These are phyloP conservation scores for Calocera viscosa DNA, from an alignment of 768 basidiomycete genomes.

Conservation along the genomic window DNA sequence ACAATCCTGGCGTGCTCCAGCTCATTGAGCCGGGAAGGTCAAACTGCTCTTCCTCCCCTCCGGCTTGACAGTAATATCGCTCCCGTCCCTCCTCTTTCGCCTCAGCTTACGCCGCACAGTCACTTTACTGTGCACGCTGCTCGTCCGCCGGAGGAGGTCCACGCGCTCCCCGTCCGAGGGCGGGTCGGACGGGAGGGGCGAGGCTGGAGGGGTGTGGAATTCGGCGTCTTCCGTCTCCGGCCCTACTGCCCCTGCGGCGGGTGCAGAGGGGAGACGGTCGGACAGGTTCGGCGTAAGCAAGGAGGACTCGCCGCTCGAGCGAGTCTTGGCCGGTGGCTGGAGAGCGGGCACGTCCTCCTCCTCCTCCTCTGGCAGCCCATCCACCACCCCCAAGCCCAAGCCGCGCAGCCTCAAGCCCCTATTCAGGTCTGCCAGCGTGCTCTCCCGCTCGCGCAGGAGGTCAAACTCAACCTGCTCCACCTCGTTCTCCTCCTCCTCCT, in stretches of 20 bases:
- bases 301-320: neutral
- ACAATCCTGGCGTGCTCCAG: neutral
- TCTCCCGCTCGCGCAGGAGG: neutral
- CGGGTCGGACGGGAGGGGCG: neutral
- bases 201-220: neutral
- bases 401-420: neutral
- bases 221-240: neutral
- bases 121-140: neutral
- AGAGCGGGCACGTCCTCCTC: neutral
- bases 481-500: conserved; percentile 1
- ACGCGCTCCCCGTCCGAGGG: neutral
- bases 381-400: neutral
- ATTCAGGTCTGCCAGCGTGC: neutral
- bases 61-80: conserved; percentile 4
- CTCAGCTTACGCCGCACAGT: neutral
- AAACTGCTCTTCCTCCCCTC: neutral
- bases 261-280: neutral
- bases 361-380: neutral
- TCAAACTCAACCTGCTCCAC: conserved; percentile 7
- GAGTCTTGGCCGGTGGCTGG: neutral
- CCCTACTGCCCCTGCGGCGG: neutral
- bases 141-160: neutral
- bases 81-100: neutral
- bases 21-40: neutral
- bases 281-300: neutral